Percentiles rank a stretch among this genome's conserved stretches.
Conservation (phyloP, 108 stramenopile species). For the Nannochloropsis granulata region DNA sequence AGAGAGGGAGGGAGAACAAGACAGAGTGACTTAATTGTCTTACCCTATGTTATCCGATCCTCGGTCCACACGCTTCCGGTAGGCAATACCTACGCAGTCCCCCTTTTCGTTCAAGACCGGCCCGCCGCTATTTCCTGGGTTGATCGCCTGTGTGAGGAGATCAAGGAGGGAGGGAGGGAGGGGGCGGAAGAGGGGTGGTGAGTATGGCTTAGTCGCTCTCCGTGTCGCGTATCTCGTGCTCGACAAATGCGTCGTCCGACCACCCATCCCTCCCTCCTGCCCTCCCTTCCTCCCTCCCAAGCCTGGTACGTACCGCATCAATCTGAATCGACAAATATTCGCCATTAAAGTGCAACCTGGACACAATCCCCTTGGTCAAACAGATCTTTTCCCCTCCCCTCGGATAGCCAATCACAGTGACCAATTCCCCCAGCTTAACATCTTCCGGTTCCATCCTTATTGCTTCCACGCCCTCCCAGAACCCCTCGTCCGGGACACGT, state of each 20-base stretch:
- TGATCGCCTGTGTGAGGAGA: slow-evolving; percentile 31
- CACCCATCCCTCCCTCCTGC: no score
- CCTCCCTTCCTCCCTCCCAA: no score
- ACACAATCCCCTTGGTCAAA: slow-evolving; percentile 51
- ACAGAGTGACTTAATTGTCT: background rate
- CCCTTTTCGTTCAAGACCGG: slow-evolving; percentile 50
- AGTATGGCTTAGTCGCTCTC: no score
- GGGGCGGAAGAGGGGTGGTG: no score
- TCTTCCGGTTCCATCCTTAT: slow-evolving; percentile 32
- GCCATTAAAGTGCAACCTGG: slow-evolving; percentile 36
- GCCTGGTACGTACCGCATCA: slow-evolving; percentile 22
- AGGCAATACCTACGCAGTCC: slow-evolving; percentile 47
- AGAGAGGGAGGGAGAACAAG: no score
- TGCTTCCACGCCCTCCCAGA: slow-evolving; percentile 18
- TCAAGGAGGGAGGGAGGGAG: no score
- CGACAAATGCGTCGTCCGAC: no score
- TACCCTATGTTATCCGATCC: slow-evolving; percentile 44
- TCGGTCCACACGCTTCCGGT: slow-evolving; percentile 31
- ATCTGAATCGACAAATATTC: slow-evolving; percentile 49
- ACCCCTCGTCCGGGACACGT: slow-evolving; percentile 24
- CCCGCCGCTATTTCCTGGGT: slow-evolving; percentile 48
- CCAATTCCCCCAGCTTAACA: slow-evolving; percentile 42
- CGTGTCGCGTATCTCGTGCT: no score
- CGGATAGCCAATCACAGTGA: slow-evolving; percentile 53
- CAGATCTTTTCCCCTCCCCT: slow-evolving; percentile 45